These are phyloP conservation scores for Dendrocalamus latiflorus DNA, from an alignment of 202 grass and related monocot species.

Conservation along the genomic window DNA sequence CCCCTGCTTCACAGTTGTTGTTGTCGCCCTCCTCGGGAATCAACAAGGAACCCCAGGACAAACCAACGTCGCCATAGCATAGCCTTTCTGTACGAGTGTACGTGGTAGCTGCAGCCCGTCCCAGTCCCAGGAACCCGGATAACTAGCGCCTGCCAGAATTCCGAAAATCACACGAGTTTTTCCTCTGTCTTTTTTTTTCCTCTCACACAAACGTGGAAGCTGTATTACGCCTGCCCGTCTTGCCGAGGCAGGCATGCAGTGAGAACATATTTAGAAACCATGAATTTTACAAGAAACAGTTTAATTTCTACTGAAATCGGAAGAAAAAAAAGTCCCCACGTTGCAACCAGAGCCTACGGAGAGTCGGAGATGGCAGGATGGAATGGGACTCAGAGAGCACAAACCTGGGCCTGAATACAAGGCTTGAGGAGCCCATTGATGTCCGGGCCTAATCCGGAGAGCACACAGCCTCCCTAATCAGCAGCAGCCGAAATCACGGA, in stretches of 20 bases:
- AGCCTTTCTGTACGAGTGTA: background rate
- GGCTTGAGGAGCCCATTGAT: background rate
- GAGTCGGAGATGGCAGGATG: background rate
- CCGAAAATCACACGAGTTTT: no score
- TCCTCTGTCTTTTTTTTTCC: background rate
- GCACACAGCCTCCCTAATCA: background rate
- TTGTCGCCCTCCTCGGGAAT: slow-evolving; percentile 12
- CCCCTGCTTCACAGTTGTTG: background rate
- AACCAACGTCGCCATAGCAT: background rate
- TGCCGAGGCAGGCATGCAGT: no score
- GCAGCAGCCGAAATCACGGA: background rate
- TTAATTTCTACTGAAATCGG: background rate
- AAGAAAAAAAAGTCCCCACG: no score
- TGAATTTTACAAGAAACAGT: background rate
- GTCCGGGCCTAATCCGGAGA: background rate
- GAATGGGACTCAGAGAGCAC: background rate
- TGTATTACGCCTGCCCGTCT: no score
- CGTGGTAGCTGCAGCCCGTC: background rate
- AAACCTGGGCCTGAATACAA: background rate
- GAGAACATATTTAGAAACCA: background rate
- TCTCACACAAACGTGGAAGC: no score
- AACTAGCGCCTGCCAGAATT: background rate
- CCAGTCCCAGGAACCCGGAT: background rate
- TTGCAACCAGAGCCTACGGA: background rate
- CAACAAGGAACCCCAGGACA: background rate